phyloP scores from a whole-genome alignment of 352 stramenopile genomes.

The Phytopythium aichiense region DNA sequence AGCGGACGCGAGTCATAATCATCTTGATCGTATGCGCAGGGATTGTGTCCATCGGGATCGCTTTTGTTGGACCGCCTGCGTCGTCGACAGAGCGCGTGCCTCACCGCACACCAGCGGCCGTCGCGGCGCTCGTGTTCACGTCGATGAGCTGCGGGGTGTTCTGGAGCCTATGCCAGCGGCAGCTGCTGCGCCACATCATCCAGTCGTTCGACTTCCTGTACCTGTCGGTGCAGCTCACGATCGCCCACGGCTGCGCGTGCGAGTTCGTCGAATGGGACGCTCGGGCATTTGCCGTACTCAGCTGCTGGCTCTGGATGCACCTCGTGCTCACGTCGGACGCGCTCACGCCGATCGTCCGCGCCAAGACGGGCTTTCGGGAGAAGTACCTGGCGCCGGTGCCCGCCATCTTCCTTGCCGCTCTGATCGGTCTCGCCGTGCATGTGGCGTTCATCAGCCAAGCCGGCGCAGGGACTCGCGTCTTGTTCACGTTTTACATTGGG shows the following conservation, averaged over 20 bases:
- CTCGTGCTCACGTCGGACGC: constrained; percentile 6
- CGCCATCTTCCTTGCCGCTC: constrained; percentile 2
- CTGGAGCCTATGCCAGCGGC: constrained; percentile 14
- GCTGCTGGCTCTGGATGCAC: constrained; percentile 9
- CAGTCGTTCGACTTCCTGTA: constrained; percentile 41
- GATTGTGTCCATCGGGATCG: neutral
- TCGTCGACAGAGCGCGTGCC: neutral
- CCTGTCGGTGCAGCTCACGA: constrained; percentile 28
- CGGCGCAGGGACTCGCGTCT: neutral
- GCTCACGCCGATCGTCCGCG: constrained; percentile 2
- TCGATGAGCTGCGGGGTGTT: neutral
- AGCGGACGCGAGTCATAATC: neutral
- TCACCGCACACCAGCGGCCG: neutral
- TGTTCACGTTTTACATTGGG: neutral
- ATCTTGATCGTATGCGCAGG: neutral
- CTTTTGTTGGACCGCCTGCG: neutral
- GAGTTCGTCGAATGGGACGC: constrained; percentile 31
- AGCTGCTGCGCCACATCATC: constrained; percentile 22
- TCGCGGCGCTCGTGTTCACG: neutral
- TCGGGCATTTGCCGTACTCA: constrained; percentile 10
- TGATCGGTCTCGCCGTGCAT: neutral
- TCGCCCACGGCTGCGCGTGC: constrained; percentile 21
- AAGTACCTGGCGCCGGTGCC: neutral
- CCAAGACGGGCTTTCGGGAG: constrained; percentile 4
- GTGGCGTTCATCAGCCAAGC: neutral